Percentiles rank a stretch among this genome's conserved stretches.
phyloP scores from a whole-genome alignment of 2,329 filamentous ascomycete genomes.

The Diaporthe caulivora region DNA sequence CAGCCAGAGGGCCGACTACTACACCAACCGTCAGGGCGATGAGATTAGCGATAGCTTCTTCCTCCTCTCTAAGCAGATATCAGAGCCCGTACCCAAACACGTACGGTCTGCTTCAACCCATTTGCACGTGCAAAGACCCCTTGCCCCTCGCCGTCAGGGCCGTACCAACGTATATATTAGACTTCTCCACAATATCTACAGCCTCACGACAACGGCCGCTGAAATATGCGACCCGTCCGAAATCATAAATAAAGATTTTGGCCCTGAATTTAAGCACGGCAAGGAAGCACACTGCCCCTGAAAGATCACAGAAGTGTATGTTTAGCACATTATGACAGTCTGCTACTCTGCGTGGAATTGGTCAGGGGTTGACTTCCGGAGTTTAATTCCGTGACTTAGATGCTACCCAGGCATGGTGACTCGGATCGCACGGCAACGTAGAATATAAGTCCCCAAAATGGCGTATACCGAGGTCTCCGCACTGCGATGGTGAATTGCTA shows the following conservation, averaged over 20 bases:
- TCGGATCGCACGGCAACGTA: neutral
- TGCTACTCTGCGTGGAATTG: neutral
- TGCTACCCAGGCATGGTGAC: neutral
- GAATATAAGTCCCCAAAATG: neutral
- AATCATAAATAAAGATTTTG: neutral
- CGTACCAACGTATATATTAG: no score
- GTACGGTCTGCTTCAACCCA: no score
- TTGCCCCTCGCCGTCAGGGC: no score
- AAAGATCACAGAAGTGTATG: neutral
- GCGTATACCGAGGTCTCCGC: neutral
- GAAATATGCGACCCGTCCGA: neutral
- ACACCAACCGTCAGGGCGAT: no score
- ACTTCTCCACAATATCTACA: neutral
- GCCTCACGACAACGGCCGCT: neutral
- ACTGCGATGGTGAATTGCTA: neutral
- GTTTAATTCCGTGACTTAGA: neutral
- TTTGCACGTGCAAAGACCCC: no score
- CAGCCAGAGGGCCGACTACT: no score
- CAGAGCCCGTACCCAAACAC: no score
- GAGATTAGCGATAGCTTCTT: no score
- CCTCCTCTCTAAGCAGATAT: no score
- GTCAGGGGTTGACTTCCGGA: neutral
- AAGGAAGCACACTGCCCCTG: conserved; percentile 2
- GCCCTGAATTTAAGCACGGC: neutral
- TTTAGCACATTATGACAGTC: neutral